These are phyloP conservation scores for Hysterangium stoloniferum DNA, from an alignment of 768 basidiomycete genomes.

Conservation along the genomic window DNA sequence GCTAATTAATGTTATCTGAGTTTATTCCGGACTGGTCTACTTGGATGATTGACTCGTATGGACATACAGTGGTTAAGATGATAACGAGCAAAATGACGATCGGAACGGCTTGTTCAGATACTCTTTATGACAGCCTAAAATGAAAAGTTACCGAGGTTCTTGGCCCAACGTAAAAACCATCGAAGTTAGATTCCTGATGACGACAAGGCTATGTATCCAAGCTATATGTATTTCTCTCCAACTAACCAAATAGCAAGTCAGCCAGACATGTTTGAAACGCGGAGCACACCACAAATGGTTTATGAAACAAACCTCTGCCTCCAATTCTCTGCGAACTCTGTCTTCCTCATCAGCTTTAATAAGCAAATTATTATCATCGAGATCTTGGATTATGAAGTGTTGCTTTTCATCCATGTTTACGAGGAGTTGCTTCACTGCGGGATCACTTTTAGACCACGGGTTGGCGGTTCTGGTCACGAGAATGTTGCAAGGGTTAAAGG, in stretches of 20 bases:
- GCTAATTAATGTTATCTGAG: too few species aligned
- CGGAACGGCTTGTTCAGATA: too few species aligned
- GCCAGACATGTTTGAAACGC: not conserved
- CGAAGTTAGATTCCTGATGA: too few species aligned
- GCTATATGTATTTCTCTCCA: conserved; percentile 78
- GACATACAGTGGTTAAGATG: too few species aligned
- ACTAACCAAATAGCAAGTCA: conserved; percentile 29
- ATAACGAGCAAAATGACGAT: too few species aligned
- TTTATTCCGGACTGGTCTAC: too few species aligned
- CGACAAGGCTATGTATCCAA: conserved; percentile 11
- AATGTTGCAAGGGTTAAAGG: not conserved
- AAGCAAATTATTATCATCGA: conserved; percentile 77
- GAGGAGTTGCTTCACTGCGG: conserved; percentile 84
- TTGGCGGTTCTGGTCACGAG: not conserved
- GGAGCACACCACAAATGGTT: not conserved
- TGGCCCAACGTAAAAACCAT: too few species aligned
- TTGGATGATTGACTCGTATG: too few species aligned
- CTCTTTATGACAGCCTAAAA: too few species aligned
- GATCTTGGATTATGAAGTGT: conserved; percentile 78
- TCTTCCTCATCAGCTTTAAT: conserved; percentile 80
- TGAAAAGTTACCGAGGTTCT: too few species aligned
- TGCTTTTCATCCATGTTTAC: conserved; percentile 74
- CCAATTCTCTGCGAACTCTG: conserved; percentile 61
- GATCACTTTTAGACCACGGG: conserved; percentile 51
- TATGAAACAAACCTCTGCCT: conserved; percentile 52